Conservation (phyloP, 2,329 filamentous ascomycete species). For the Pseudocercospora pini-densiflorae region DNA sequence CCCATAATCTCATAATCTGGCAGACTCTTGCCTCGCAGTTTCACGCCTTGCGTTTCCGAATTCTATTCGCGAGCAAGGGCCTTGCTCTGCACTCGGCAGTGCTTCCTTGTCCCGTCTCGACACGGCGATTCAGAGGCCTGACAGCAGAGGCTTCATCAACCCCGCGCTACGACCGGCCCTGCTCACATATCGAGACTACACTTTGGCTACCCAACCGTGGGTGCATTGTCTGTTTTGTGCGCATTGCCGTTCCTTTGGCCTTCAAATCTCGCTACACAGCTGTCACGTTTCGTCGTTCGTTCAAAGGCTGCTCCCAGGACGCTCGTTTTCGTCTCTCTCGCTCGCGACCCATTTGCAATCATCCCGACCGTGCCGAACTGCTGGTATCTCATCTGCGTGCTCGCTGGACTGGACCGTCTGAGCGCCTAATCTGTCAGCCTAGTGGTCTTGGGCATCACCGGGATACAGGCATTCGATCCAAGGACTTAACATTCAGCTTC, state of each 20-base stretch:
- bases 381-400: constrained; percentile 9
- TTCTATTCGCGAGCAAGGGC: constrained; percentile 32
- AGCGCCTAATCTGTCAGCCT: constrained; percentile 22
- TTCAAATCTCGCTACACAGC: constrained; percentile 22
- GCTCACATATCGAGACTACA: constrained; percentile 25
- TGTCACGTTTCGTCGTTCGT: constrained; percentile 31
- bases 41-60: constrained; percentile 37
- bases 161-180: constrained; percentile 28
- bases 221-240: constrained; percentile 29
- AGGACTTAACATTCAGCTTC: constrained; percentile 26
- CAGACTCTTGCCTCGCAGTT: constrained; percentile 28
- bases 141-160: constrained; percentile 22
- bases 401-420: neutral
- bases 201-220: constrained; percentile 28
- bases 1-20: constrained; percentile 25
- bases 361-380: constrained; percentile 11
- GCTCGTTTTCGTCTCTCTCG: constrained; percentile 22
- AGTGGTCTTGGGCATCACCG: constrained; percentile 29
- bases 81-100: constrained; percentile 24
- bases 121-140: constrained; percentile 24
- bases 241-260: constrained; percentile 27
- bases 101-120: constrained; percentile 28
- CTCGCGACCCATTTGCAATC: neutral
- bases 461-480: constrained; percentile 29
- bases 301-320: constrained; percentile 27